phyloP scores from a whole-genome alignment of 352 stramenopile genomes.

The Phytopythium litorale region DNA sequence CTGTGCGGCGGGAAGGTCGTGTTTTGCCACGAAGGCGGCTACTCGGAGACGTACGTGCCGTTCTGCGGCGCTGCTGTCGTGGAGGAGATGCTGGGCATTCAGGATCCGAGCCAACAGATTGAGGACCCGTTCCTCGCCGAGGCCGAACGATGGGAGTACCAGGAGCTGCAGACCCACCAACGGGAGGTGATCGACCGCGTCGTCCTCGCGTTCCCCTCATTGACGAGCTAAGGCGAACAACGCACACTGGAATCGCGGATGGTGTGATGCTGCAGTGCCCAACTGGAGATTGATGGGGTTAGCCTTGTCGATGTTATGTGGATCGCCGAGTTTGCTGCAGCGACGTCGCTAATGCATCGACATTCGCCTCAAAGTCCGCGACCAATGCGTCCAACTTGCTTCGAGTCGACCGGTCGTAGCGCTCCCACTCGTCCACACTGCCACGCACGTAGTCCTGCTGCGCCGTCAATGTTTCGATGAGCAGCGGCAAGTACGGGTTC shows the following conservation, averaged over 20 bases:
- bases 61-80: constrained; percentile 86
- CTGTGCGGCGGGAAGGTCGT: constrained; percentile 56
- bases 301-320: background rate
- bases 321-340: background rate
- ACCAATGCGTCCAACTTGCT: background rate
- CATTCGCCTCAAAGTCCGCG: constrained; percentile 5
- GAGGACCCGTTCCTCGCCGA: constrained; percentile 57
- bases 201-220: background rate
- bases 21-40: constrained; percentile 79
- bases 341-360: background rate
- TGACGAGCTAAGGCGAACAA: background rate
- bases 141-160: constrained; percentile 69
- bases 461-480: background rate
- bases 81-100: constrained; percentile 57
- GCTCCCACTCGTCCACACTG: constrained; percentile 1
- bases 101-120: constrained; percentile 37
- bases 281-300: too few relatives aligned
- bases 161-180: constrained; percentile 74
- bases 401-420: background rate
- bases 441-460: background rate
- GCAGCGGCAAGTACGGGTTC: constrained; percentile 2
- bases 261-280: too few relatives aligned
- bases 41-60: constrained; percentile 88
- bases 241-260: too few relatives aligned
- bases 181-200: constrained; percentile 43